These are phyloP conservation scores for Plectosphaerella plurivora DNA, from an alignment of 2,329 filamentous ascomycete species.

Conservation along the genomic window DNA sequence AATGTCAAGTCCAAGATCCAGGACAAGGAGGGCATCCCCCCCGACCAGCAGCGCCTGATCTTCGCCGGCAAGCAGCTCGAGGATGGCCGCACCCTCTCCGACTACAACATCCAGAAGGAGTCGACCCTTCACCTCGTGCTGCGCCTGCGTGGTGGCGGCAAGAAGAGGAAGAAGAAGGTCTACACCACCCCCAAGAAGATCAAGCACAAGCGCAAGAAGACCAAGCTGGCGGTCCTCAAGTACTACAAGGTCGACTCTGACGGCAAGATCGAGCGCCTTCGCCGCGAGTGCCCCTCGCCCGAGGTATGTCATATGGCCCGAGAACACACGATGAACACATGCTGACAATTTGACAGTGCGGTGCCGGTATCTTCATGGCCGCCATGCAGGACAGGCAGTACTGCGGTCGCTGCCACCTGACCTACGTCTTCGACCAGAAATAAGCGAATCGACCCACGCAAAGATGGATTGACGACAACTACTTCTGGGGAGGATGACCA, in stretches of 20 bases:
- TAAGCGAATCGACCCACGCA: constrained; percentile 25
- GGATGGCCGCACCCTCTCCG: constrained; percentile 96
- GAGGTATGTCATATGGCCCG: constrained; percentile 56
- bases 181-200: constrained; percentile 99
- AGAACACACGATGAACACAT: neutral
- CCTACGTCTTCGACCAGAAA: constrained; percentile 70
- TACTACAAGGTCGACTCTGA: constrained; percentile 99
- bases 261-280: constrained; percentile 98
- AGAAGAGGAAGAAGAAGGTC: constrained; percentile 99
- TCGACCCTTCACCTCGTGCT: constrained; percentile 97
- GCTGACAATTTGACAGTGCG: constrained; percentile 63
- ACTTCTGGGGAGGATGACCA: neutral
- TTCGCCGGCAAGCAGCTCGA: constrained; percentile 99
- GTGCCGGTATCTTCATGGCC: constrained; percentile 99
- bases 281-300: constrained; percentile 92
- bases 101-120: constrained; percentile 99
- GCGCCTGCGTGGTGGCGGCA: constrained; percentile 94
- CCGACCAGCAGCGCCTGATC: constrained; percentile 98
- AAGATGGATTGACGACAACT: neutral
- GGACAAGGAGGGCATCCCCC: constrained; percentile 99
- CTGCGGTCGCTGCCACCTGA: constrained; percentile 73
- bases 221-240: constrained; percentile 99
- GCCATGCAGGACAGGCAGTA: constrained; percentile 99
- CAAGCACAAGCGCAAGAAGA: constrained; percentile 99
- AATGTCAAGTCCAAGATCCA: constrained; percentile 99